Evolutionary conservation across 116 monocot species (phyloP).

Genomic region (Zostera marina): DNA sequence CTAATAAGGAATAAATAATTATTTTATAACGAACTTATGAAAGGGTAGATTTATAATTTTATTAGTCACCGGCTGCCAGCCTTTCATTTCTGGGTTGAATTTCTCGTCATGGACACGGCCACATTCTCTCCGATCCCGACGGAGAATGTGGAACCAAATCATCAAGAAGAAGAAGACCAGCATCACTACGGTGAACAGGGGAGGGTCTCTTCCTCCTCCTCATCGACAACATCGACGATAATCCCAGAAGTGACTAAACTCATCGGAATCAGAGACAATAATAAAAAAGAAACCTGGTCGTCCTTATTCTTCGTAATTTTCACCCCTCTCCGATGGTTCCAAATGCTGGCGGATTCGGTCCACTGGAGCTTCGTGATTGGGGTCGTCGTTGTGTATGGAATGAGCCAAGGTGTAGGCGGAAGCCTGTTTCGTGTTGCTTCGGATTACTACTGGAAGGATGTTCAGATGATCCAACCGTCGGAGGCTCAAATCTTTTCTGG

Average conservation of each 20-base stretch:
- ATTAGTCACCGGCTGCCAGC: no score
- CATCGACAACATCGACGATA: background rate
- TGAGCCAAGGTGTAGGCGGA: constrained; percentile 69
- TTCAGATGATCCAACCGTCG: constrained; percentile 69
- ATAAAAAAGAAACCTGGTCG: background rate
- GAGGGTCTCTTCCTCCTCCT: background rate
- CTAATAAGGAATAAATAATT: no score
- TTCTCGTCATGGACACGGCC: background rate
- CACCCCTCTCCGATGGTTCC: constrained; percentile 31
- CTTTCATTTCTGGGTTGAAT: background rate
- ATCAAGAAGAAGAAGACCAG: background rate
- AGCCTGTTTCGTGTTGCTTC: constrained; percentile 39
- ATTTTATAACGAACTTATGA: no score
- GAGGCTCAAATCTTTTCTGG: constrained; percentile 73
- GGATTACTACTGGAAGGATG: constrained; percentile 93
- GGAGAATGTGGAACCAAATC: background rate
- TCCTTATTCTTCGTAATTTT: background rate
- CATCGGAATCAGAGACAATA: background rate
- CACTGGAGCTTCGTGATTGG: constrained; percentile 79
- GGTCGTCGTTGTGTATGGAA: constrained; percentile 42
- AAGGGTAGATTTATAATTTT: no score
- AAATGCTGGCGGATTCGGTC: constrained; percentile 35
- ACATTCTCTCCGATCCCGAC: background rate
- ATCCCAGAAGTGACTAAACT: background rate
- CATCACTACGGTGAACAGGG: background rate